These are phyloP conservation scores for Lactuca saligna DNA, from an alignment of 129 eudicot species.

Conservation along the genomic window DNA sequence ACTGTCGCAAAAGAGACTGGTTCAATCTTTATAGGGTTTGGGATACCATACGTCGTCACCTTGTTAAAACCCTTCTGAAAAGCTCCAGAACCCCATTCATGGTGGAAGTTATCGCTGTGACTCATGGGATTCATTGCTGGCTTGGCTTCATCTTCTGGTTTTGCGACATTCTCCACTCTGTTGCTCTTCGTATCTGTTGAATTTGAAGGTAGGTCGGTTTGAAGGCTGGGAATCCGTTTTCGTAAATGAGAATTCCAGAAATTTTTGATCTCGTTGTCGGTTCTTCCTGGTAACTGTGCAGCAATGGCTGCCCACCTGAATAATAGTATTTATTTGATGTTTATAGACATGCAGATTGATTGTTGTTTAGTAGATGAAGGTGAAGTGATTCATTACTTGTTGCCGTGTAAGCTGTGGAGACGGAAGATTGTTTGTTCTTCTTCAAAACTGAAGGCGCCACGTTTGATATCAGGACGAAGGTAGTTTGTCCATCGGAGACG, in stretches of 20 bases:
- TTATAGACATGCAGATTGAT: not conserved
- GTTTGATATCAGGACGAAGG: slow-evolving; percentile 79
- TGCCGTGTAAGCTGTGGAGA: slow-evolving; percentile 64
- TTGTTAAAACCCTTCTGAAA: slow-evolving; percentile 42
- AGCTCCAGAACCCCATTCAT: slow-evolving; percentile 63
- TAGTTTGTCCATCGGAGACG: slow-evolving; percentile 91
- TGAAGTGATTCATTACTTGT: slow-evolving; percentile 52
- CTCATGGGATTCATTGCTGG: slow-evolving; percentile 37
- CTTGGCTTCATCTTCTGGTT: slow-evolving; percentile 13
- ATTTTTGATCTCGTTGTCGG: slow-evolving; percentile 84
- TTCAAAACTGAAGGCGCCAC: slow-evolving; percentile 69
- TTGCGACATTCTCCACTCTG: slow-evolving; percentile 32
- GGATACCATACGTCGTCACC: slow-evolving; percentile 19
- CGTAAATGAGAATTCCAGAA: slow-evolving; percentile 76
- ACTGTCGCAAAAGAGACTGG: slow-evolving; percentile 32
- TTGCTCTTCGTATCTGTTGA: slow-evolving; percentile 35
- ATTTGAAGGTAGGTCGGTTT: slow-evolving; percentile 21
- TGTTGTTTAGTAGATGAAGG: slow-evolving; percentile 4
- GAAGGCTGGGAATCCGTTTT: slow-evolving; percentile 46
- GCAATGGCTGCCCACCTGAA: slow-evolving; percentile 94
- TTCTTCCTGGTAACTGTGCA: slow-evolving; percentile 78
- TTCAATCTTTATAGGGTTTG: slow-evolving; percentile 31
- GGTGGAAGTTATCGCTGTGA: slow-evolving; percentile 41
- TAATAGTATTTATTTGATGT: not conserved
- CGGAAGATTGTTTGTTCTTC: slow-evolving; percentile 63